phyloP scores from a whole-genome alignment of 495 filamentous ascomycete species.

The Penicillium soppii region DNA sequence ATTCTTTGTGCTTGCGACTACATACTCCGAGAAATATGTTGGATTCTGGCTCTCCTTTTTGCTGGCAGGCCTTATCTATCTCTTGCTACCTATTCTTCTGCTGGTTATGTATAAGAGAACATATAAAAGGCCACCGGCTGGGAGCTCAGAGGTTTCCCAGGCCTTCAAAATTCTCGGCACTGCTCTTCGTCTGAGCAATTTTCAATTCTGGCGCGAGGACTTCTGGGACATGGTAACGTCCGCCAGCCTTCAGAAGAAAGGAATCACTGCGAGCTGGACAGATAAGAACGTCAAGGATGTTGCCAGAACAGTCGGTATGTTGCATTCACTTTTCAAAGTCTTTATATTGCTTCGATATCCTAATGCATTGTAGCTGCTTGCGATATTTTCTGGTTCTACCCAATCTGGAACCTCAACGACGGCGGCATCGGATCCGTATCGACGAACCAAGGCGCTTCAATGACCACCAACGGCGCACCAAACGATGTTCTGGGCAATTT shows the following conservation, averaged over 20 bases:
- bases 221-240: slow-evolving; percentile 70
- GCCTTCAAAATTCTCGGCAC: slow-evolving; percentile 54
- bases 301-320: slow-evolving; percentile 36
- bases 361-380: slow-evolving; percentile 17
- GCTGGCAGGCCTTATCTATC: slow-evolving; percentile 46
- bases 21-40: slow-evolving; percentile 40
- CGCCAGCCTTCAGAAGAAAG: slow-evolving; percentile 49
- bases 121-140: slow-evolving; percentile 48
- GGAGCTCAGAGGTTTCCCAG: slow-evolving; percentile 50
- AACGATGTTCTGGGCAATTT: slow-evolving; percentile 72
- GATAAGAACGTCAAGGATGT: slow-evolving; percentile 51
- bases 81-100: slow-evolving; percentile 53
- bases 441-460: slow-evolving; percentile 57
- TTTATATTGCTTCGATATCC: neutral
- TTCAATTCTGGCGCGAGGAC: slow-evolving; percentile 52
- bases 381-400: slow-evolving; percentile 55
- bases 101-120: slow-evolving; percentile 47
- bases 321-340: neutral
- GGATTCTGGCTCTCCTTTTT: slow-evolving; percentile 39
- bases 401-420: slow-evolving; percentile 51
- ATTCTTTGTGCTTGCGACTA: slow-evolving; percentile 37
- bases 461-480: slow-evolving; percentile 65
- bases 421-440: slow-evolving; percentile 45
- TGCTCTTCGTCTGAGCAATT: slow-evolving; percentile 55
- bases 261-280: slow-evolving; percentile 44